Evolutionary conservation across 2,329 filamentous ascomycete species (phyloP), one percentile per base, ranked within the genome.

Genomic region (Lachnum nothofagi): DNA sequence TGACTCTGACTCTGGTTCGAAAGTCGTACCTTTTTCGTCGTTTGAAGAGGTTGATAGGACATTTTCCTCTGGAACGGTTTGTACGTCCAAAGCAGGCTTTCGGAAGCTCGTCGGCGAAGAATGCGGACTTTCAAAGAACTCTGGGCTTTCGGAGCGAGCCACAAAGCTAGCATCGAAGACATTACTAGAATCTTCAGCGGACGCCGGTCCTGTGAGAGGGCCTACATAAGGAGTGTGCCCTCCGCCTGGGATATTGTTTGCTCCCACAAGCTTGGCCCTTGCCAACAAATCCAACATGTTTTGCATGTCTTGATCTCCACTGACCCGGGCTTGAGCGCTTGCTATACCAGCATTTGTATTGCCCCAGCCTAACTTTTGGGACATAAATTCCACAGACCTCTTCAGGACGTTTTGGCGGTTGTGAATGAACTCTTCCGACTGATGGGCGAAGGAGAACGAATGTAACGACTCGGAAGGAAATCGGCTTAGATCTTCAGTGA

Each of bases 381-480:
- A 62, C 86, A 98, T 94, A 64, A 97, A 96, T 67, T 97, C 93
- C 64, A 96, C 85, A 7, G 91, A 95, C 51, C 91, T 80, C 70
- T 95, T 95, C 62, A 98, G 68, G 27, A 95, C 86, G 73, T 89
- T 95, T 67, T 97, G 91, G 46, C 93, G 85, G 66, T 82, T 95
- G 66, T 95, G 88, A 48, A 97, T 77, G 54, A 89, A 83, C 54
- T 97, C 91, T 63, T 95, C 91, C 3, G 91, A 91, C 68, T 95
- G 91, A 60, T 95, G 88, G 34, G 93, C 89, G 68, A 98, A 98
- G 10, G 91, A 97, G 71, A 98, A 98, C 1, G 93, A 98, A 69
- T 98, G 93, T 40, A 98, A 74, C 5, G 93, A 98, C 66, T 98
- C 93, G 60, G 88, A 89, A 1, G 93, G 91, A 65, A 98, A 98